Evolutionary conservation across 148 eudicot genomes (phyloP).

Genomic region (Polygonum aviculare): DNA sequence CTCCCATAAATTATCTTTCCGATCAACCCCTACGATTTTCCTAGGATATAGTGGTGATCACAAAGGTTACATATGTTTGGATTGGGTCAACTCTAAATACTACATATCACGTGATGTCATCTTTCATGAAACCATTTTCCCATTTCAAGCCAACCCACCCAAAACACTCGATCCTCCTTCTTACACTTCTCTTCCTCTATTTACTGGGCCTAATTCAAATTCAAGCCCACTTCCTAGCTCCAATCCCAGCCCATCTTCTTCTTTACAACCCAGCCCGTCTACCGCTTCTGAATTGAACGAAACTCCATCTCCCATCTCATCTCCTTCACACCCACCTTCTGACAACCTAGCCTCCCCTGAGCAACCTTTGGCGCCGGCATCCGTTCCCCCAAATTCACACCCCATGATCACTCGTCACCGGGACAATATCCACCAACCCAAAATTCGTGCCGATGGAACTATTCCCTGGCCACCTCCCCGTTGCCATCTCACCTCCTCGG

Average conservation of each 20-base stretch:
- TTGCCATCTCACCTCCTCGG: not conserved
- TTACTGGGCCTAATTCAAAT: too few species aligned
- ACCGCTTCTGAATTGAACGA: too few species aligned
- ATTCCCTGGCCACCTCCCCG: not conserved
- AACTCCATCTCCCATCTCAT: too few species aligned
- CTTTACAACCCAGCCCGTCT: too few species aligned
- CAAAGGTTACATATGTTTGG: not conserved
- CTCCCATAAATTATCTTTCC: not conserved
- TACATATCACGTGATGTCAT: constrained; percentile 1
- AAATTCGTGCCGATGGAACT: not conserved
- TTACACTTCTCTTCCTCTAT: too few species aligned
- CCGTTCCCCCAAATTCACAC: not conserved
- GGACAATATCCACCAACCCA: not conserved
- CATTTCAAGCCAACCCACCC: too few species aligned
- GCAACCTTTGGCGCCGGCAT: too few species aligned
- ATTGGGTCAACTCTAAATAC: not conserved
- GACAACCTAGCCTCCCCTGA: too few species aligned
- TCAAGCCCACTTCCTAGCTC: too few species aligned
- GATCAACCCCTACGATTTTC: not conserved
- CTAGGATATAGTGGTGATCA: not conserved
- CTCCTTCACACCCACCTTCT: too few species aligned
- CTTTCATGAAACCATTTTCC: not conserved
- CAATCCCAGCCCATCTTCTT: too few species aligned
- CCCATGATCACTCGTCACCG: not conserved
- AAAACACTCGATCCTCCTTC: too few species aligned